Evolutionary conservation across 345 rosid species (phyloP).

Genomic region (Citrus sp.): DNA sequence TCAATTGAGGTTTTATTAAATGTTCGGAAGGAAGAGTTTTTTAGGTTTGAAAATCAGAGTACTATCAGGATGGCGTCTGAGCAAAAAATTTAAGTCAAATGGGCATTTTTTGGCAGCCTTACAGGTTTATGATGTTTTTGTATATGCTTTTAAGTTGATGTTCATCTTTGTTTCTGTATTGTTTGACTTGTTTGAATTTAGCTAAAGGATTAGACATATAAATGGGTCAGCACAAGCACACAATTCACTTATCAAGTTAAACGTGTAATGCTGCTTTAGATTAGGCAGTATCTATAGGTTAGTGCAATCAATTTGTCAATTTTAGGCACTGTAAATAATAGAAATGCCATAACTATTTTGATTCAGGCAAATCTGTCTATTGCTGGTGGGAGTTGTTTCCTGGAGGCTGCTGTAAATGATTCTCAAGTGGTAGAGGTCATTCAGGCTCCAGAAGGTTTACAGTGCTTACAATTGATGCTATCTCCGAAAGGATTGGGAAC

Average conservation of each 20-base stretch:
- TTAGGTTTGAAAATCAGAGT: not conserved
- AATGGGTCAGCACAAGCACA: not conserved
- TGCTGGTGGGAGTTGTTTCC: constrained; percentile 87
- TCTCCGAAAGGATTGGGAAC: constrained; percentile 83
- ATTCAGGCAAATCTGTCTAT: constrained; percentile 79
- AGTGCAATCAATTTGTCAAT: not conserved
- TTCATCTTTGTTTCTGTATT: not conserved
- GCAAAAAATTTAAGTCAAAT: not conserved
- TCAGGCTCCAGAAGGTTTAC: constrained; percentile 64
- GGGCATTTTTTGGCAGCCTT: not conserved
- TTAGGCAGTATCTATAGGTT: not conserved
- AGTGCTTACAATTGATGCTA: constrained; percentile 66
- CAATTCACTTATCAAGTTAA: not conserved
- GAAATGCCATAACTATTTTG: constrained; percentile 3
- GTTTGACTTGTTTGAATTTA: not conserved
- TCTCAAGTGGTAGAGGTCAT: constrained; percentile 75
- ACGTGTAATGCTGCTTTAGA: not conserved
- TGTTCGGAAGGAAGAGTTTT: not conserved
- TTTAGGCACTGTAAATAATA: not conserved
- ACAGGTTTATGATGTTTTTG: not conserved
- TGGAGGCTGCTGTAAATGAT: constrained; percentile 78
- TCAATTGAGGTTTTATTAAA: not conserved
- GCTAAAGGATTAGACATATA: not conserved
- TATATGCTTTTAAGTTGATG: not conserved
- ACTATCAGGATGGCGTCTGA: not conserved